Evolutionary conservation across 2,329 filamentous ascomycete species (phyloP).

Genomic region (Fusarium virguliforme): DNA sequence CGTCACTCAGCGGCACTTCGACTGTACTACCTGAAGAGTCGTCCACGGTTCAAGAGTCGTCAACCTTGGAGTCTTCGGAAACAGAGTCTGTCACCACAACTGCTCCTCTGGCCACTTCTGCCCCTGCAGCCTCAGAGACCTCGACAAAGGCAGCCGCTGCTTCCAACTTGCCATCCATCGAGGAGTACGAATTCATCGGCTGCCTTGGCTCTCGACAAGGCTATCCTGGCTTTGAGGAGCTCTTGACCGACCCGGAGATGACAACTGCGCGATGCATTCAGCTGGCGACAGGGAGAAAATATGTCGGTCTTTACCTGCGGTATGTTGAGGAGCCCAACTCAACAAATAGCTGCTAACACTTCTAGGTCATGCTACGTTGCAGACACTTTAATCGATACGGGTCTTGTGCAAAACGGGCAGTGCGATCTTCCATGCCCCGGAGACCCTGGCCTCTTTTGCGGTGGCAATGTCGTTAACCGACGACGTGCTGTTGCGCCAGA

Average conservation of each 20-base stretch:
- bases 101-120: not conserved
- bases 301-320: slow-evolving; percentile 18
- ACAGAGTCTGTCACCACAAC: not conserved
- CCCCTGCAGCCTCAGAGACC: not conserved
- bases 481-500: not conserved
- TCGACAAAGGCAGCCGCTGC: not conserved
- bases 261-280: slow-evolving; percentile 26
- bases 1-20: not conserved
- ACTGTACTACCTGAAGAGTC: not conserved
- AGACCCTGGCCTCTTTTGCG: slow-evolving; percentile 29
- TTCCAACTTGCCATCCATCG: slow-evolving; percentile 28
- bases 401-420: slow-evolving; percentile 4
- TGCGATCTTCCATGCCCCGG: slow-evolving; percentile 31
- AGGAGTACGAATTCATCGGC: slow-evolving; percentile 17
- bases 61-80: not conserved
- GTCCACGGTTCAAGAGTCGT: not conserved
- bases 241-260: slow-evolving; percentile 18
- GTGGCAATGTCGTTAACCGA: slow-evolving; percentile 9
- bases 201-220: slow-evolving; percentile 28
- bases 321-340: not conserved
- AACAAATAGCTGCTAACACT: not conserved
- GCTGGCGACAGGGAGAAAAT: slow-evolving; percentile 5
- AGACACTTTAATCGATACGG: not conserved
- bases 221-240: slow-evolving; percentile 24
- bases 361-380: slow-evolving; percentile 31